These are phyloP conservation scores for Penstemon newberryi DNA, from an alignment of 257 asterid genomes.

Conservation along the genomic window DNA sequence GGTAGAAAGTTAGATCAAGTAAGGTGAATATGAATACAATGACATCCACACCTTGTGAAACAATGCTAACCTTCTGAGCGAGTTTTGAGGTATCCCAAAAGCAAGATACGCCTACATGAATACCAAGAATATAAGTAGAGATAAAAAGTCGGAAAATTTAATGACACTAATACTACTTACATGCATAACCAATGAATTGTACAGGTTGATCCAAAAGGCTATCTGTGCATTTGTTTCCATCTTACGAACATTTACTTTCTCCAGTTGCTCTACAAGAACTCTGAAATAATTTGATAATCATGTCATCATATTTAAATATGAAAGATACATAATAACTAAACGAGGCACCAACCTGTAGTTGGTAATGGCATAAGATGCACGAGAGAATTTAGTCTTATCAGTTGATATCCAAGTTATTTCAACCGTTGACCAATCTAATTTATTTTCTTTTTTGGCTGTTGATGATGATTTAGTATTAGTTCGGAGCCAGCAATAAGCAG, in stretches of 20 bases:
- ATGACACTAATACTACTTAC: constrained; percentile 30
- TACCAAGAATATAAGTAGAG: constrained; percentile 18
- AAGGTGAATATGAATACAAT: neutral
- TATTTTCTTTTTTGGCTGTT: constrained; percentile 35
- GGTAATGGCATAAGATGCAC: constrained; percentile 59
- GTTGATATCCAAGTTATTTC: constrained; percentile 60
- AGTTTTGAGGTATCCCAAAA: constrained; percentile 62
- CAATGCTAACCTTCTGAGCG: constrained; percentile 66
- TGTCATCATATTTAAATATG: neutral
- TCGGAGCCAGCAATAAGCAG: constrained; percentile 58
- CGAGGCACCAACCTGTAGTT: constrained; percentile 42
- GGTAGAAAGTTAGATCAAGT: neutral
- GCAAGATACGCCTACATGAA: constrained; percentile 55
- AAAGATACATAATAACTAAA: neutral
- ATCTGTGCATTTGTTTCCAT: constrained; percentile 48
- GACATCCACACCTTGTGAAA: constrained; percentile 61
- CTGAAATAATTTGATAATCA: constrained; percentile 28
- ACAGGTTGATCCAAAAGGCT: constrained; percentile 70
- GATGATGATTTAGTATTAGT: constrained; percentile 22
- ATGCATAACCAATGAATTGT: constrained; percentile 68
- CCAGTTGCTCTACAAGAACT: constrained; percentile 60
- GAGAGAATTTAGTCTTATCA: constrained; percentile 46
- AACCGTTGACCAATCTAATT: constrained; percentile 39
- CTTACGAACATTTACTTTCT: constrained; percentile 42
- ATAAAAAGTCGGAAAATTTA: neutral